Conservation (phyloP, 108 stramenopile species). For the Cyclotella choctawhatcheeana region DNA sequence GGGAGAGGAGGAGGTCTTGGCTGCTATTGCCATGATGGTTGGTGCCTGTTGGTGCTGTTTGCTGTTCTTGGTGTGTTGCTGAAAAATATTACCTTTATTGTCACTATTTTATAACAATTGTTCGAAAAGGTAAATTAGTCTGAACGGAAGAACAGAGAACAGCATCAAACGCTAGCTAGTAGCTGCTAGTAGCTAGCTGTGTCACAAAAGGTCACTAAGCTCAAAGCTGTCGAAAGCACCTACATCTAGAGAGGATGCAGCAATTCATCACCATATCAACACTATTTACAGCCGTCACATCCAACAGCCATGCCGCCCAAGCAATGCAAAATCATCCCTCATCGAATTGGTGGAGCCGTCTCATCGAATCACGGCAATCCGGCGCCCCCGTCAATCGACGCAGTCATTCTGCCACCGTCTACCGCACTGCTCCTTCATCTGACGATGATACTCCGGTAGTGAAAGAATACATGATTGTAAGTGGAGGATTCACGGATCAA, state of each 20-base stretch:
- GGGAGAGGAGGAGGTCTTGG: not conserved
- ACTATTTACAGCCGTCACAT: too few relatives aligned
- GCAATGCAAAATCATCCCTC: slow-evolving; percentile 1
- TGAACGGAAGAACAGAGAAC: too few relatives aligned
- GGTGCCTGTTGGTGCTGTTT: not conserved
- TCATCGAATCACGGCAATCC: not conserved
- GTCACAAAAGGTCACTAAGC: too few relatives aligned
- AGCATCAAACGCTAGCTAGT: too few relatives aligned
- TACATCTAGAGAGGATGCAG: too few relatives aligned
- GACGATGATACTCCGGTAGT: slow-evolving; percentile 8
- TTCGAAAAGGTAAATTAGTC: too few relatives aligned
- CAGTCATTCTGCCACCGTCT: slow-evolving; percentile 25
- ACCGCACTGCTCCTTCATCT: slow-evolving; percentile 7
- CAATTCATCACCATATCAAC: too few relatives aligned
- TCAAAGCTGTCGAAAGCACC: too few relatives aligned
- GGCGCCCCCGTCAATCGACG: slow-evolving; percentile 21
- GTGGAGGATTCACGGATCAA: slow-evolving; percentile 53
- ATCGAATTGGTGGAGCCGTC: not conserved
- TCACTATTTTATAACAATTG: too few relatives aligned
- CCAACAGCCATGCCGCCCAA: too few relatives aligned
- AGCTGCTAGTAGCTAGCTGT: too few relatives aligned
- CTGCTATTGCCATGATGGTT: slow-evolving; percentile 11
- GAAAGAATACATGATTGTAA: slow-evolving; percentile 50
- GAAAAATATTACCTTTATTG: not conserved
- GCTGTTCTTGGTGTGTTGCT: too few relatives aligned